Conservation (phyloP, 2,329 filamentous ascomycete genomes). For the Penicillium sclerotiorum region DNA sequence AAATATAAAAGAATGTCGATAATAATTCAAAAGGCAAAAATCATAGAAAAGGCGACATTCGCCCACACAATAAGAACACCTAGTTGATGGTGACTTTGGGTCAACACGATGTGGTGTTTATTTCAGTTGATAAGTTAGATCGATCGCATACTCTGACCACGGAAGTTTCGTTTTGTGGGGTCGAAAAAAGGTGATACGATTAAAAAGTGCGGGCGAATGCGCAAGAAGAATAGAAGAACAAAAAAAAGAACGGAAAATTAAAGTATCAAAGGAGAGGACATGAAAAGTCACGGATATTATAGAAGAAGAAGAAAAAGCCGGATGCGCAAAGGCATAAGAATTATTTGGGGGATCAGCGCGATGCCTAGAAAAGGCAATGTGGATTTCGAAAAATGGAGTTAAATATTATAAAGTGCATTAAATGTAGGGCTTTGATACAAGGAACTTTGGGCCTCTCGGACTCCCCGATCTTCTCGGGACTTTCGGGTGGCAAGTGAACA, state of each 20-base stretch:
- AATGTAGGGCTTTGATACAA: too few relatives aligned
- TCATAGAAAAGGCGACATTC: conserved; percentile 45
- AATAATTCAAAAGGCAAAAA: conserved; percentile 26
- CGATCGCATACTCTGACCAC: conserved; percentile 19
- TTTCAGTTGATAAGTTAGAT: conserved; percentile 12
- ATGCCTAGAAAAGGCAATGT: conserved; percentile 14
- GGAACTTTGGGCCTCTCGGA: conserved; percentile 14
- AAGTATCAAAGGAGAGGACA: conserved; percentile 30
- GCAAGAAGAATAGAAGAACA: conserved; percentile 28
- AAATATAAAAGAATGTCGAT: conserved; percentile 42
- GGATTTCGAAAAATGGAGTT: conserved; percentile 16
- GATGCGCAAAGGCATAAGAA: conserved; percentile 21
- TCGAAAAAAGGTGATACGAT: conserved; percentile 21
- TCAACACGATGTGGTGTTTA: background rate
- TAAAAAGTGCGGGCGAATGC: conserved; percentile 41
- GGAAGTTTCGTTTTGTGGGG: background rate
- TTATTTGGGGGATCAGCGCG: conserved; percentile 14
- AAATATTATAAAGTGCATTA: too few relatives aligned
- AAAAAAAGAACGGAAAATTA: conserved; percentile 21
- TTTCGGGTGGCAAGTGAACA: conserved; percentile 14
- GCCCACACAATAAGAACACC: conserved; percentile 41
- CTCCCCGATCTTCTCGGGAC: conserved; percentile 19
- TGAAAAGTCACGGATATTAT: conserved; percentile 15
- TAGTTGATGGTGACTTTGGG: too few relatives aligned
- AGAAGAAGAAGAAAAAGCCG: conserved; percentile 18